Percentiles rank a stretch among this genome's conserved stretches.
phyloP scores from a whole-genome alignment of 768 basidiomycete genomes.

The Naganishia friedmannii region DNA sequence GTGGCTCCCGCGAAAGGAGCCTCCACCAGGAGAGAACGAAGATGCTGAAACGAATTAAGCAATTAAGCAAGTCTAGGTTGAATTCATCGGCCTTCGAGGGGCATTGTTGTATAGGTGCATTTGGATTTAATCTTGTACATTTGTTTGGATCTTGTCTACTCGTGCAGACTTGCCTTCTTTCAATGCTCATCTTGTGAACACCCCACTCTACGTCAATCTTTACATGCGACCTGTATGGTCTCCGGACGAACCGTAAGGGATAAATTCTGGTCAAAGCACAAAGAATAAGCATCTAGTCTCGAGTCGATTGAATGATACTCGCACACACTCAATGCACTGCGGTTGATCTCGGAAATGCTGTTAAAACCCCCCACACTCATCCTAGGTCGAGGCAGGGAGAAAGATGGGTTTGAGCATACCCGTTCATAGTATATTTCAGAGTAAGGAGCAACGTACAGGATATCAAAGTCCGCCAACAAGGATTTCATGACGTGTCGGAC shows the following conservation, averaged over 20 bases:
- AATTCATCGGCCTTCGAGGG: neutral
- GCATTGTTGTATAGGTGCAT: slow-evolving; percentile 3
- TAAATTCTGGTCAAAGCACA: slow-evolving; percentile 16
- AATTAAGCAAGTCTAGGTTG: neutral
- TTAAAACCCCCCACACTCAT: slow-evolving; percentile 20
- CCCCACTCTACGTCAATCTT: neutral
- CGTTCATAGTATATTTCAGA: too few relatives aligned
- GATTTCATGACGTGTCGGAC: slow-evolving; percentile 70
- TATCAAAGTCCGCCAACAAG: slow-evolving; percentile 57
- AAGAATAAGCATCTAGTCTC: neutral
- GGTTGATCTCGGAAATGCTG: slow-evolving; percentile 22
- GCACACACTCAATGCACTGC: slow-evolving; percentile 15
- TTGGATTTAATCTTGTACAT: neutral
- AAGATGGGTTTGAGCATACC: neutral
- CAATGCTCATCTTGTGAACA: neutral
- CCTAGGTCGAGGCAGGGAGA: neutral
- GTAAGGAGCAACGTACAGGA: neutral
- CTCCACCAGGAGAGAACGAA: slow-evolving; percentile 35
- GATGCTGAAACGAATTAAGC: slow-evolving; percentile 26
- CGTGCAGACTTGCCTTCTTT: neutral
- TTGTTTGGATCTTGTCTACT: neutral
- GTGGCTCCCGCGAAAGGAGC: slow-evolving; percentile 62
- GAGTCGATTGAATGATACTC: neutral
- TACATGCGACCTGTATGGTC: slow-evolving; percentile 4
- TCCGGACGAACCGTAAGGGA: slow-evolving; percentile 20